Evolutionary conservation across 768 basidiomycete genomes (phyloP).

Genomic region (Kwoniella heveanensis): DNA sequence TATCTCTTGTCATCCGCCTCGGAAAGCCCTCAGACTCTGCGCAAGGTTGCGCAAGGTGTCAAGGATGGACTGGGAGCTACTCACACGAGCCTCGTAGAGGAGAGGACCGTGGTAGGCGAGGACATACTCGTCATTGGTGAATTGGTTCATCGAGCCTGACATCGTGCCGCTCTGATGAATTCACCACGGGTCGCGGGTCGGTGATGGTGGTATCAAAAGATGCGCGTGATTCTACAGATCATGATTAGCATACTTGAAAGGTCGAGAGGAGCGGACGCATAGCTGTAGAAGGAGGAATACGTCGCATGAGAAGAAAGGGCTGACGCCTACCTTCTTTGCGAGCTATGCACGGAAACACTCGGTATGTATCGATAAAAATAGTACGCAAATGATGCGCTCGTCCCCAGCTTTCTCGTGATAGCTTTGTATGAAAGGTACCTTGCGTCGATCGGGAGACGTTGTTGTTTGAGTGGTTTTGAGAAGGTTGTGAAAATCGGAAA

Average conservation of each 20-base stretch:
- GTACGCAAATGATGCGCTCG: constrained; percentile 3
- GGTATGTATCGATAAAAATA: background rate
- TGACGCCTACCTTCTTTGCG: constrained; percentile 22
- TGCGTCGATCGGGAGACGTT: background rate
- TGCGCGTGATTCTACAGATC: constrained; percentile 8
- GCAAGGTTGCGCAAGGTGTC: constrained; percentile 19
- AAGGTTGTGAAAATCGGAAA: background rate
- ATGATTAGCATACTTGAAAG: background rate
- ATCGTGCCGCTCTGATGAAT: constrained; percentile 10
- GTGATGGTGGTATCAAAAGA: constrained; percentile 14
- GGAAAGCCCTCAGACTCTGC: constrained; percentile 16
- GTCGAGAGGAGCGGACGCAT: background rate
- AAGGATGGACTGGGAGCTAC: constrained; percentile 22
- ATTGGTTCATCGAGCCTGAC: constrained; percentile 38
- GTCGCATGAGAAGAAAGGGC: background rate
- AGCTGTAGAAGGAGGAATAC: constrained; percentile 1
- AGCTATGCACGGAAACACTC: constrained; percentile 1
- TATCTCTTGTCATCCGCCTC: constrained; percentile 10
- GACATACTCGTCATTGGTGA: constrained; percentile 69
- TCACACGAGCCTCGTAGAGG: constrained; percentile 86
- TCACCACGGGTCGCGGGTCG: background rate
- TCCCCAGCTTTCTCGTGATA: background rate
- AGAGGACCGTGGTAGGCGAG: constrained; percentile 94
- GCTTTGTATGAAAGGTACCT: background rate
- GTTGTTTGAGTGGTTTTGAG: background rate